Base-by-base conservation (phyloP, 495 filamentous ascomycete genomes). In the Penicillium arizonense region DNA sequence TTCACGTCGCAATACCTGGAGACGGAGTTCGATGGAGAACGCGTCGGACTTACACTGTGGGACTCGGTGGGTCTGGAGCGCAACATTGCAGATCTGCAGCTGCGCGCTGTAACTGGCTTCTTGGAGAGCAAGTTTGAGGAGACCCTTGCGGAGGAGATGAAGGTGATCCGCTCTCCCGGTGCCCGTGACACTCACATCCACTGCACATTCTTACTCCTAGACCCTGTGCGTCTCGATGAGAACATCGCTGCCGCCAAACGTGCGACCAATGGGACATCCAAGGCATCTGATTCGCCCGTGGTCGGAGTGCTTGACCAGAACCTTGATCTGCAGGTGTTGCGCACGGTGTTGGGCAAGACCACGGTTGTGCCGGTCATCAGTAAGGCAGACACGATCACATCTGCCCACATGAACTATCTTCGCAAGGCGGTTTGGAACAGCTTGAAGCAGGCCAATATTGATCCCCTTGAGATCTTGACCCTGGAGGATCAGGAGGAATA, bases 51-150 rank as follows among this genome's bases (percentile, higher is more conserved):
- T 53, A 97, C 94, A 4, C 74, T 98, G 23, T 97, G 93, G 94
- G 94, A 98, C 61, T 97, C 94, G 12, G 84, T 89, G 57, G 94
- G 94, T 2, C 73, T 98, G 48, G 93, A 98, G 74, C 91, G 89
- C 79, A 90, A 89, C 67, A 82, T 96, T 23, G 91, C 95, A 39
- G 94, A 97, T 69, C 77, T 97, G 44, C 94, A 98, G 71, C 76
- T 98, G 52, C 87, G 92, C 46, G 90, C 92, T 55, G 91, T 96
- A 70, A 85, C 88, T 23, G 81, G 86, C 11, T 98, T 98, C 77
- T 75, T 98, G 47, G 94, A 98, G 74, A 92, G 87, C 70, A 98
- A 97, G 68, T 98, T 98, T 56, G 92, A 97, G 68, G 95, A 98
- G 64, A 97, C 94, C 0, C 92, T 97, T 67, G 86, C 84, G 32